phyloP scores from a whole-genome alignment of 768 basidiomycete species.

The Pisolithus marmoratus region DNA sequence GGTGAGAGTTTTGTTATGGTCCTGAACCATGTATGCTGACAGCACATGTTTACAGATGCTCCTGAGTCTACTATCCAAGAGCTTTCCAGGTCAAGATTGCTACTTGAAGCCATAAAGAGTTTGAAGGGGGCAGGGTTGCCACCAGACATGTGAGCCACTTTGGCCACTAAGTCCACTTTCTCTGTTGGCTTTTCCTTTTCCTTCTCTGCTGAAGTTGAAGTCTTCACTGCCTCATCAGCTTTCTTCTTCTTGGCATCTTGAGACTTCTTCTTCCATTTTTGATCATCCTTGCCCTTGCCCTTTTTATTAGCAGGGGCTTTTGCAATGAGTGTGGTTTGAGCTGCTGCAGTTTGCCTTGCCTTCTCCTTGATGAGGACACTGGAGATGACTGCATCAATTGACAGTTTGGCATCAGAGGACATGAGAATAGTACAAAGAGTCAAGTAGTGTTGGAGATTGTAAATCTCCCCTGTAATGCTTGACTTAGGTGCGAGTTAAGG shows the following conservation, averaged over 20 bases:
- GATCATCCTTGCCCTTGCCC: neutral
- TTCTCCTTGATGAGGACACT: neutral
- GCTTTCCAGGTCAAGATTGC: neutral
- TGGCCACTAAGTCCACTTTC: neutral
- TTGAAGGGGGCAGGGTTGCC: neutral
- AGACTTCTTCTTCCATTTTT: neutral
- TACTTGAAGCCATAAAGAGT: neutral
- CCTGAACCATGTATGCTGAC: neutral
- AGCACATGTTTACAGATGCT: neutral
- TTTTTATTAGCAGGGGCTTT: neutral
- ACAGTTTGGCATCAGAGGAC: neutral
- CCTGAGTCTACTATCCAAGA: slow-evolving; percentile 3
- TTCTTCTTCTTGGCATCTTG: neutral
- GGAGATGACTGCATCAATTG: neutral
- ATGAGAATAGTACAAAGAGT: slow-evolving; percentile 19
- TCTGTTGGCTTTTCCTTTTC: neutral
- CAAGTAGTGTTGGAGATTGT: no score
- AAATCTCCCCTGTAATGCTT: no score
- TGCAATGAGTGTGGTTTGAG: neutral
- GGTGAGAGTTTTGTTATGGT: neutral
- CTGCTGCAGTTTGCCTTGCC: neutral
- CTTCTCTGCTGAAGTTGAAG: neutral
- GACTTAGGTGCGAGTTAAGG: no score
- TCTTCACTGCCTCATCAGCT: neutral
- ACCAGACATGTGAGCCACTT: neutral